Base-by-base conservation (phyloP, 495 filamentous ascomycete genomes). In the Cenococcum geophilum region DNA sequence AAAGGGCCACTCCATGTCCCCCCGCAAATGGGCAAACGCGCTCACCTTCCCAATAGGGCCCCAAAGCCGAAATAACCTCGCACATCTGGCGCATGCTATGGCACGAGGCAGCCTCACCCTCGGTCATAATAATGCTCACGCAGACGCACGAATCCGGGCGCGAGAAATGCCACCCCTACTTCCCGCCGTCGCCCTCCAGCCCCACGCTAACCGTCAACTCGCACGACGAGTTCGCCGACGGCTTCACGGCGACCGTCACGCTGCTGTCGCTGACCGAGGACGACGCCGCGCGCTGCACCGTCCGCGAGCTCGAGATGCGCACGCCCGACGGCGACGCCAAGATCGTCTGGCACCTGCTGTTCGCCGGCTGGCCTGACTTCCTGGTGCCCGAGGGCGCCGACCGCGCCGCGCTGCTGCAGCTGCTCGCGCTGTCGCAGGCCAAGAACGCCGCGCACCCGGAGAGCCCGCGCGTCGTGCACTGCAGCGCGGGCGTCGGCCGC, bases 21-120 rank as follows among this genome's bases (percentile, higher is more conserved):
- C 27, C 6, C 27, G 6, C 27, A 32, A 32, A 32, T 6, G 27
- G n/a, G n/a, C n/a, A n/a, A n/a, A n/a, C 27, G 27, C 14, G 23
- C 49, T 52, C 22, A 52, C 49, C 21, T 11, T 52, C 23, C 49
- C 27, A 32, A n/a, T 32, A 96, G 80, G 92, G 92, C 9, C 93
- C 93, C 0, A 97, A 92, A 72, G 72, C 79, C 62, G 77, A 80
- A 6, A 82, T 81, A 4, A 77, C 85, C 40, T 80, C 85, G 63
- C 89, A 96, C 68, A 87, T 95, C 47, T 99, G 92, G 91, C 89
- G 93, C 64, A 99, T 99, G 93, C 77, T 96, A 27, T 89, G 89
- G 74, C 86, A 95, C 59, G 90, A 97, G 74, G 85, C 85, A 23
- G 73, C 79, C 22, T 84, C 85, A 37, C 86, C 89, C 0, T 89